These are phyloP conservation scores for Candida namnaoensis DNA, from an alignment of 805 yeast species.

Conservation along the genomic window DNA sequence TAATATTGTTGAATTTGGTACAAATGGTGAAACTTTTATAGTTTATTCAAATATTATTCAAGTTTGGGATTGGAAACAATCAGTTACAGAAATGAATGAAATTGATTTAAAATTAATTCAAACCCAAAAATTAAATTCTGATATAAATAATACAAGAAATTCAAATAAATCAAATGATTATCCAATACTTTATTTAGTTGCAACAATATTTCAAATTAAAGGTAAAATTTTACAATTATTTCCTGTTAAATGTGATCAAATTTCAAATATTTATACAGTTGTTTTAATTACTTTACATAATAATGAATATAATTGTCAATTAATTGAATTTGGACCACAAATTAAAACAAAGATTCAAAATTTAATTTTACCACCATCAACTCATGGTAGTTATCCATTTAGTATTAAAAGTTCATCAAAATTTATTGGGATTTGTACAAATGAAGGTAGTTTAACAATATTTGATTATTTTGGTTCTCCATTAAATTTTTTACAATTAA, in stretches of 20 bases:
- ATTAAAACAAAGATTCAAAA: neutral
- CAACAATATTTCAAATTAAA: slow-evolving; percentile 8
- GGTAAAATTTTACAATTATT: slow-evolving; percentile 13
- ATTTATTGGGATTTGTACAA: slow-evolving; percentile 18
- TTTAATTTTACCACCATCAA: slow-evolving; percentile 19
- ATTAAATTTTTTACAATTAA: slow-evolving; percentile 7
- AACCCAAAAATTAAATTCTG: neutral
- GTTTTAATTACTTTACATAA: slow-evolving; percentile 3
- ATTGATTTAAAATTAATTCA: neutral
- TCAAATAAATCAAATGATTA: too few species aligned
- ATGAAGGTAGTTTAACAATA: slow-evolving; percentile 19
- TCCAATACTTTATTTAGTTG: slow-evolving; percentile 19
- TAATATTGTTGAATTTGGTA: slow-evolving; percentile 23
- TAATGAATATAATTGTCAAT: slow-evolving; percentile 5
- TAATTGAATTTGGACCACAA: slow-evolving; percentile 1
- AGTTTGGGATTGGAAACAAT: slow-evolving; percentile 32
- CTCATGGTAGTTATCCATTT: slow-evolving; percentile 16
- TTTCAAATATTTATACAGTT: slow-evolving; percentile 13
- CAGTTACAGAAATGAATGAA: slow-evolving; percentile 4
- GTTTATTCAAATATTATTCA: slow-evolving; percentile 20
- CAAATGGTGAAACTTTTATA: slow-evolving; percentile 26
- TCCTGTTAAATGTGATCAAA: slow-evolving; percentile 18
- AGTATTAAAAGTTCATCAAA: slow-evolving; percentile 9
- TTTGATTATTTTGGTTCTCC: slow-evolving; percentile 8
- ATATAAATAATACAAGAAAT: neutral